These are phyloP conservation scores for Neonectria hederae DNA, from an alignment of 2,329 filamentous ascomycete species.

Conservation along the genomic window DNA sequence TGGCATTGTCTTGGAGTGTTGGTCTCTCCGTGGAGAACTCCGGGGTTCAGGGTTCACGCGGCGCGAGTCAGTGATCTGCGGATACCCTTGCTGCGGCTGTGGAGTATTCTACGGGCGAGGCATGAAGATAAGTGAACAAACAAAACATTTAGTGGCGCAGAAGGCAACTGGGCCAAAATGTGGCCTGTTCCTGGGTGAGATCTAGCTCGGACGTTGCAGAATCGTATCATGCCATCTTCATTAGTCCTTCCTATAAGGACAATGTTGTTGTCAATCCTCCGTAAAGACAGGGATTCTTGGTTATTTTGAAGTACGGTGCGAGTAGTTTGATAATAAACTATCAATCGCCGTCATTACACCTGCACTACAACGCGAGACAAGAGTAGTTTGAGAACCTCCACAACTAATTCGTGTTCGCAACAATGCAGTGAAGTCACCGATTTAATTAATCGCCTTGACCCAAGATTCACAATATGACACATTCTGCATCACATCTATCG, in stretches of 20 bases:
- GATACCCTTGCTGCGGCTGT: background rate
- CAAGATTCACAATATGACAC: background rate
- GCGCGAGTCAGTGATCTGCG: background rate
- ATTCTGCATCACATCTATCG: background rate
- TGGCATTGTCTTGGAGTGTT: background rate
- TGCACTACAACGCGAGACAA: too few species aligned
- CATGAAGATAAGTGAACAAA: background rate
- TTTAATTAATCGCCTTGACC: background rate
- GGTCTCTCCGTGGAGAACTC: background rate
- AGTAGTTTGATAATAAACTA: background rate
- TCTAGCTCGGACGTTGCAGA: background rate
- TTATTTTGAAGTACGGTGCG: too few species aligned
- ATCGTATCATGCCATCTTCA: background rate
- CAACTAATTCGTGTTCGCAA: background rate
- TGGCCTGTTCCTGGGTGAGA: background rate
- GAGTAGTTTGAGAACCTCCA: background rate
- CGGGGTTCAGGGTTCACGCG: background rate
- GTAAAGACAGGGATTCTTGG: too few species aligned
- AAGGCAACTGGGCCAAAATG: background rate
- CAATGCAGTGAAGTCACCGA: background rate
- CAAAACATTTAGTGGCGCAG: background rate
- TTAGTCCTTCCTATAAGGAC: background rate
- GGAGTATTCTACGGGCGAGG: background rate
- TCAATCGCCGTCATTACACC: too few species aligned
- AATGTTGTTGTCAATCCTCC: background rate